Evolutionary conservation across 192 early-diverging fungal species (phyloP).

Genomic region (Gryganskiella cystojenkinii): DNA sequence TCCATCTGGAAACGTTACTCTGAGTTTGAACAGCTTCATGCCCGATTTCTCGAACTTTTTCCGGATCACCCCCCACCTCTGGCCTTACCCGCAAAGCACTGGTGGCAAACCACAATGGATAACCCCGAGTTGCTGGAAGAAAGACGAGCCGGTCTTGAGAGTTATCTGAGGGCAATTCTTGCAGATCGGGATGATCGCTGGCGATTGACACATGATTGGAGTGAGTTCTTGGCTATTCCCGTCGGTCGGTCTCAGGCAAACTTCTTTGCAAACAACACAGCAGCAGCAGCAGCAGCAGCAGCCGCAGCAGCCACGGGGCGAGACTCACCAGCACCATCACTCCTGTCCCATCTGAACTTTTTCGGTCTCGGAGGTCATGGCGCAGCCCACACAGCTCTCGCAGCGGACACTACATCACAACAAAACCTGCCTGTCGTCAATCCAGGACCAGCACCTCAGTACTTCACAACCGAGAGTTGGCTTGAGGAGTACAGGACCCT

Average conservation of each 20-base stretch:
- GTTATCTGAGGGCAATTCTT: constrained; percentile 81
- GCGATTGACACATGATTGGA: constrained; percentile 77
- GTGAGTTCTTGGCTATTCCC: constrained; percentile 79
- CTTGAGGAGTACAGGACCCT: constrained; percentile 77
- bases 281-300: neutral
- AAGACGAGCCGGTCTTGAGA: constrained; percentile 79
- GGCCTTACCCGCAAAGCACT: constrained; percentile 78
- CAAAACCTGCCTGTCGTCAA: constrained; percentile 7
- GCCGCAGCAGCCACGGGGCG: constrained; percentile 12
- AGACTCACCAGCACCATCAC: constrained; percentile 15
- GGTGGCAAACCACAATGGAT: constrained; percentile 67
- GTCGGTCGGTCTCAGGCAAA: constrained; percentile 53
- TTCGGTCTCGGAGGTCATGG: constrained; percentile 54
- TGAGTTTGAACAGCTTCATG: constrained; percentile 82
- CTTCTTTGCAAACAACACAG: constrained; percentile 25
- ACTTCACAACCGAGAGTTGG: constrained; percentile 82
- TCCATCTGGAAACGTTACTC: constrained; percentile 87
- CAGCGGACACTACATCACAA: constrained; percentile 14
- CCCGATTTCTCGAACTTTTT: constrained; percentile 70
- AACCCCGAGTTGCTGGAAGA: constrained; percentile 77
- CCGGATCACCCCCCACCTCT: constrained; percentile 71
- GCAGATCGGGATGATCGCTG: constrained; percentile 79
- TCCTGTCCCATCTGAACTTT: constrained; percentile 47
- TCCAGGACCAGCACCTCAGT: constrained; percentile 27
- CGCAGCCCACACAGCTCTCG: neutral